A percentile compares a stretch with the other conserved stretches of the same genome.
Conservation (phyloP, 305 asterid species). For the Fraxinus sp. region DNA sequence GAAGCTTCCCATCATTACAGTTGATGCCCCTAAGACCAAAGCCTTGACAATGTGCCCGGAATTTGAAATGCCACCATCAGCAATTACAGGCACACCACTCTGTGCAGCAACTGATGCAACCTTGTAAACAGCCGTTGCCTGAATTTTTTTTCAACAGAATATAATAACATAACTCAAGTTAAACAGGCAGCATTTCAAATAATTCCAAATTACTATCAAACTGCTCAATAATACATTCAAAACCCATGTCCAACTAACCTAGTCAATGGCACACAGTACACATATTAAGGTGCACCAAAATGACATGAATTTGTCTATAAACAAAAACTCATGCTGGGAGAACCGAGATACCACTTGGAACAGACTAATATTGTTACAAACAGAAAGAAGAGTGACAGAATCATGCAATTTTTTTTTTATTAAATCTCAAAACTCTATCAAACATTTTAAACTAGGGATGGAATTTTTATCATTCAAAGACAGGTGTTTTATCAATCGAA, state of each 20-base stretch:
- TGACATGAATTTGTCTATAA: neutral
- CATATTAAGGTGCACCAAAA: neutral
- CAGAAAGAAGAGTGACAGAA: neutral
- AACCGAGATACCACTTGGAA: neutral
- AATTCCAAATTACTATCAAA: neutral
- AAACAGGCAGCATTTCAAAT: neutral
- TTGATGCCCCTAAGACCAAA: constrained; percentile 85
- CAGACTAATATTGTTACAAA: neutral
- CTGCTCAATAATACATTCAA: neutral
- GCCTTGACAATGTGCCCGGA: constrained; percentile 98
- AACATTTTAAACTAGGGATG: neutral
- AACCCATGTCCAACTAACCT: neutral
- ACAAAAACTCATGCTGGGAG: neutral
- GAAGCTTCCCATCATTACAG: constrained; percentile 99
- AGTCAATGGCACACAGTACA: neutral
- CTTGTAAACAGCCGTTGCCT: constrained; percentile 96
- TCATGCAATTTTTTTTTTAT: neutral
- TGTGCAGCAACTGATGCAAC: constrained; percentile 80
- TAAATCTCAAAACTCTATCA: neutral
- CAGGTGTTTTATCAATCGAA: neutral
- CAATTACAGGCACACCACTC: constrained; percentile 76
- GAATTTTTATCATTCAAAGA: neutral
- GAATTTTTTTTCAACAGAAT: constrained; percentile 14
- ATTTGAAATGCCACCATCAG: constrained; percentile 96
- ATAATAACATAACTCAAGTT: neutral